phyloP scores from a whole-genome alignment of 345 rosid species.

The Populus tremula region DNA sequence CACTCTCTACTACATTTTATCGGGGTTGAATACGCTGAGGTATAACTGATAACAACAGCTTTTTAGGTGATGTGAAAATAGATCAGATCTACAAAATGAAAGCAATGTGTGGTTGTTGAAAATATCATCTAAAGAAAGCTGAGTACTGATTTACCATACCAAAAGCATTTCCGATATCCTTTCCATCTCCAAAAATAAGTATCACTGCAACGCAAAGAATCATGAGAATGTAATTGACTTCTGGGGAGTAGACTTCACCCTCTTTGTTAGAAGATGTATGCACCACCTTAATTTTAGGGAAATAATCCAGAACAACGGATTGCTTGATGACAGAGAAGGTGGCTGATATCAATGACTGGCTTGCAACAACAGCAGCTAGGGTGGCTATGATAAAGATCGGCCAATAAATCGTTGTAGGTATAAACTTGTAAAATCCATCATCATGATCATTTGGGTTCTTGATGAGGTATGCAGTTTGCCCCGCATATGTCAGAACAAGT shows the following conservation, averaged over 20 bases:
- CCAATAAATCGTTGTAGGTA: conserved; percentile 71
- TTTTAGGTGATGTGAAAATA: neutral
- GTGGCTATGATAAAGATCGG: conserved; percentile 75
- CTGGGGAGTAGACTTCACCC: conserved; percentile 89
- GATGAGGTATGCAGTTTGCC: conserved; percentile 84
- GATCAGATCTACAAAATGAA: neutral
- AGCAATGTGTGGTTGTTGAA: neutral
- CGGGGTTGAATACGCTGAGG: neutral
- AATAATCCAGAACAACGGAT: conserved; percentile 79
- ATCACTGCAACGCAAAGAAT: conserved; percentile 72
- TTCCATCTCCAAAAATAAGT: conserved; percentile 77
- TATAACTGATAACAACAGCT: neutral
- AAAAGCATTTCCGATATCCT: conserved; percentile 81
- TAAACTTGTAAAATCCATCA: conserved; percentile 82
- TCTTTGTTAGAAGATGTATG: conserved; percentile 75
- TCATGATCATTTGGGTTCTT: conserved; percentile 52
- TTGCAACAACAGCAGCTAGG: conserved; percentile 72
- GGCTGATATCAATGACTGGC: conserved; percentile 89
- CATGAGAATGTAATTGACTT: conserved; percentile 83
- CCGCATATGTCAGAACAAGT: conserved; percentile 77
- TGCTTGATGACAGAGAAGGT: conserved; percentile 89
- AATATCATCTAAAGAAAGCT: conserved; percentile 1
- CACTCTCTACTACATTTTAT: neutral
- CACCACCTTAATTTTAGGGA: conserved; percentile 84
- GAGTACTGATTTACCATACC: conserved; percentile 34